A percentile compares a stretch with the other conserved stretches of the same genome.
phyloP scores from a whole-genome alignment of 345 rosid genomes.

The Mangifera indica region DNA sequence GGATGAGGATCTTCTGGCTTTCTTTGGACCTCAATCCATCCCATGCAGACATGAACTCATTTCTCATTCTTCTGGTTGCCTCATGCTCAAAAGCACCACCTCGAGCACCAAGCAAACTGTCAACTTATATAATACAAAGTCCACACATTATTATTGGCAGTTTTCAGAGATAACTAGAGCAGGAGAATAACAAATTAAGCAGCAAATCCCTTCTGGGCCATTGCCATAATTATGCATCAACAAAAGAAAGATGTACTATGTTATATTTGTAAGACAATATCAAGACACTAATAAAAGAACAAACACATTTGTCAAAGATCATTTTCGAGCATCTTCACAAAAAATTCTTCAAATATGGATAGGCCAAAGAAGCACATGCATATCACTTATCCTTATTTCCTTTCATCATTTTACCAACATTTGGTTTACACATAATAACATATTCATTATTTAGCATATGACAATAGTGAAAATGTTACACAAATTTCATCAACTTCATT shows the following conservation, averaged over 20 bases:
- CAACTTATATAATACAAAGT: constrained; percentile 53
- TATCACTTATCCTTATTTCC: not conserved
- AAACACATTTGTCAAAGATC: no score
- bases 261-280: not conserved
- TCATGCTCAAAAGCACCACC: constrained; percentile 95
- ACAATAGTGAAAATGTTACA: not conserved
- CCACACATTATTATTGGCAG: not conserved
- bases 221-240: not conserved
- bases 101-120: constrained; percentile 96
- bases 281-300: not conserved
- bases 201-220: not conserved
- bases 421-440: constrained; percentile 1
- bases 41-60: constrained; percentile 99
- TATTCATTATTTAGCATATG: not conserved
- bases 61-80: constrained; percentile 98
- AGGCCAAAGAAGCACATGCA: not conserved
- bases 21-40: constrained; percentile 96
- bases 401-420: not conserved
- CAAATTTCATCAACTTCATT: not conserved
- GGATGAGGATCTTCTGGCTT: constrained; percentile 92
- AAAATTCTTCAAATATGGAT: not conserved
- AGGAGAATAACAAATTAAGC: not conserved
- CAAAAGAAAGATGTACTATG: not conserved
- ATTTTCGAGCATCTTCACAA: no score
- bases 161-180: not conserved